phyloP scores from a whole-genome alignment of 78 protist species.

The Dictyostelium firmibasis region DNA sequence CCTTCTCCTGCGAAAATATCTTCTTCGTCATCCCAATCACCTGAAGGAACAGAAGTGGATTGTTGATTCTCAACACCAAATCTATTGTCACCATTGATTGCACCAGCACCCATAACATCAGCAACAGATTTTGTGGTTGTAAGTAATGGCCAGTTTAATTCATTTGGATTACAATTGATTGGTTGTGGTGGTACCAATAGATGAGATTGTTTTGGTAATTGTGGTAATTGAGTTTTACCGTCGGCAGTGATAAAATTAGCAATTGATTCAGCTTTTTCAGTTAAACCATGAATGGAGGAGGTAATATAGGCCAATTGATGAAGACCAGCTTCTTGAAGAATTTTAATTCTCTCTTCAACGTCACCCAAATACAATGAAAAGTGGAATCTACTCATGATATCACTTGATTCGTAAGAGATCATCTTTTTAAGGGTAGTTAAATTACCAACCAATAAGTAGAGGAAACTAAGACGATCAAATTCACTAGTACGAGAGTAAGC shows the following conservation, averaged over 20 bases:
- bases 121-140: conserved; percentile 72
- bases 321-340: conserved; percentile 86
- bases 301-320: conserved; percentile 90
- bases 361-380: conserved; percentile 95
- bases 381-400: conserved; percentile 91
- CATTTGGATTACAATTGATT: conserved; percentile 31
- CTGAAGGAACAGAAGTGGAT: not conserved
- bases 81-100: conserved; percentile 14
- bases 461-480: conserved; percentile 94
- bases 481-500: conserved; percentile 91
- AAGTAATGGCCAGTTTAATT: conserved; percentile 94
- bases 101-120: conserved; percentile 17
- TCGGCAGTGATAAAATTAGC: conserved; percentile 16
- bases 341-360: conserved; percentile 85
- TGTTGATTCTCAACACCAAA: conserved; percentile 29
- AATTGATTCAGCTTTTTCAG: conserved; percentile 62
- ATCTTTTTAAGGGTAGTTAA: conserved; percentile 90
- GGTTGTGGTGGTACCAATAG: conserved; percentile 86
- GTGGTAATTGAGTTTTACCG: conserved; percentile 17
- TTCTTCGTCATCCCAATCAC: conserved; percentile 36
- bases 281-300: conserved; percentile 92
- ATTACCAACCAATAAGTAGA: conserved; percentile 97
- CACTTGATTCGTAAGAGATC: conserved; percentile 90
- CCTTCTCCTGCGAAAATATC: conserved; percentile 23
- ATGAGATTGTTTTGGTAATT: conserved; percentile 4